Conservation (phyloP, 345 rosid species). For the Eucalyptus marginata region DNA sequence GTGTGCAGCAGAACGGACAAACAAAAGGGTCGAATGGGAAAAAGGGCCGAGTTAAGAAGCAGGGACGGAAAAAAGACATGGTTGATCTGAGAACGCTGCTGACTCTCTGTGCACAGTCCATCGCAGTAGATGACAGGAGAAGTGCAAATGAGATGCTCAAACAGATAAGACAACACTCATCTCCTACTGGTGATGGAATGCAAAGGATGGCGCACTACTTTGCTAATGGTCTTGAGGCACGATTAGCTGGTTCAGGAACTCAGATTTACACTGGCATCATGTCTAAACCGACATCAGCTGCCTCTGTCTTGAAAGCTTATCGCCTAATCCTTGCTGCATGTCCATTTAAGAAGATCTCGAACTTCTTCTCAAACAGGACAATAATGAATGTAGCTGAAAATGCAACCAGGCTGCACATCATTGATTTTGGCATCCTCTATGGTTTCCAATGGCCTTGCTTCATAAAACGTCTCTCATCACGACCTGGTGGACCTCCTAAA, state of each 20-base stretch:
- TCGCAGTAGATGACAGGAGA: constrained; percentile 22
- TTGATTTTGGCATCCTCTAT: constrained; percentile 47
- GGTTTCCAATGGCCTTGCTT: constrained; percentile 67
- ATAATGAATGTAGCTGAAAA: constrained; percentile 33
- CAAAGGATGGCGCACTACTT: constrained; percentile 34
- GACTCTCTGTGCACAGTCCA: constrained; percentile 49
- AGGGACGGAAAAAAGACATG: constrained; percentile 15
- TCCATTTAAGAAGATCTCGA: constrained; percentile 36
- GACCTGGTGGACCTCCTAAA: constrained; percentile 38
- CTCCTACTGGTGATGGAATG: constrained; percentile 29
- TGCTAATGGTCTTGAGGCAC: constrained; percentile 37
- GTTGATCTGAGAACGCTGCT: constrained; percentile 48
- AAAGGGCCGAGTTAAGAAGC: constrained; percentile 27
- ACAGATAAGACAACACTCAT: constrained; percentile 38
- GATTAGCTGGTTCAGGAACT: constrained; percentile 42
- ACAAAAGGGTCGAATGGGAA: constrained; percentile 12
- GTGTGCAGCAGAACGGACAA: constrained; percentile 13
- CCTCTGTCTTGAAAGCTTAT: constrained; percentile 43
- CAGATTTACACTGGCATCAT: constrained; percentile 13
- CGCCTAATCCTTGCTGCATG: constrained; percentile 32
- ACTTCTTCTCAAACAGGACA: constrained; percentile 36
- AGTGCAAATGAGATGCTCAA: constrained; percentile 21
- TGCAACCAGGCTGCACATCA: constrained; percentile 31
- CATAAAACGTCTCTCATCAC: constrained; percentile 31
- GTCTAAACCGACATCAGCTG: constrained; percentile 25